phyloP scores from a whole-genome alignment of 176 grass and related monocot genomes.

The Metroxylon sagu region DNA sequence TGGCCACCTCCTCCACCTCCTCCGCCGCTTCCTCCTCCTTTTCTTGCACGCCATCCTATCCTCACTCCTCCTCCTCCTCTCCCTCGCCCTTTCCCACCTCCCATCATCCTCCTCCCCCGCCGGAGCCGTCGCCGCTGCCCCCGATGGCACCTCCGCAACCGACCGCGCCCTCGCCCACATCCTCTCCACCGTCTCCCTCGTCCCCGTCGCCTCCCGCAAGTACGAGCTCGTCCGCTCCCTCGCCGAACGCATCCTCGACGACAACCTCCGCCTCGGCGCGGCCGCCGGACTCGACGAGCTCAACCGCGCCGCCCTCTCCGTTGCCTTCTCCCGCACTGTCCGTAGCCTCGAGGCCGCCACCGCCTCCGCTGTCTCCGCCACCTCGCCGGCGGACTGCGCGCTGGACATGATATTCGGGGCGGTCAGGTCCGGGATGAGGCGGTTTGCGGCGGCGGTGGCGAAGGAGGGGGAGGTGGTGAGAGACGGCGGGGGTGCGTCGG shows the following conservation, averaged over 20 bases:
- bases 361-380: constrained; percentile 4
- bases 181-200: constrained; percentile 41
- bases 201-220: constrained; percentile 81
- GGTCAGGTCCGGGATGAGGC: constrained; percentile 31
- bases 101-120: constrained; percentile 1
- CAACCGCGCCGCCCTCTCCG: constrained; percentile 34
- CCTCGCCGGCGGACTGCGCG: constrained; percentile 18
- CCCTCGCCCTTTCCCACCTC: constrained; percentile 1
- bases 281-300: constrained; percentile 16
- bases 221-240: constrained; percentile 58
- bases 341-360: constrained; percentile 38
- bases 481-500: constrained; percentile 23
- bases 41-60: constrained; percentile 31
- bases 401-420: constrained; percentile 15
- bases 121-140: neutral
- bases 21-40: constrained; percentile 31
- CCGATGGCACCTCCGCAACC: constrained; percentile 19
- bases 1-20: constrained; percentile 27
- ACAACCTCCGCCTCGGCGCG: constrained; percentile 21
- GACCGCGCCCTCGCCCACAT: constrained; percentile 59
- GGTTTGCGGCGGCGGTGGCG: constrained; percentile 27
- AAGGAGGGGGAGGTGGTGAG: constrained; percentile 15
- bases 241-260: constrained; percentile 78
- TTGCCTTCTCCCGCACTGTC: constrained; percentile 48
- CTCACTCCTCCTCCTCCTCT: neutral